Evolutionary conservation across 192 early-diverging fungal species (phyloP).

Genomic region (Spizellomyces punctatus): DNA sequence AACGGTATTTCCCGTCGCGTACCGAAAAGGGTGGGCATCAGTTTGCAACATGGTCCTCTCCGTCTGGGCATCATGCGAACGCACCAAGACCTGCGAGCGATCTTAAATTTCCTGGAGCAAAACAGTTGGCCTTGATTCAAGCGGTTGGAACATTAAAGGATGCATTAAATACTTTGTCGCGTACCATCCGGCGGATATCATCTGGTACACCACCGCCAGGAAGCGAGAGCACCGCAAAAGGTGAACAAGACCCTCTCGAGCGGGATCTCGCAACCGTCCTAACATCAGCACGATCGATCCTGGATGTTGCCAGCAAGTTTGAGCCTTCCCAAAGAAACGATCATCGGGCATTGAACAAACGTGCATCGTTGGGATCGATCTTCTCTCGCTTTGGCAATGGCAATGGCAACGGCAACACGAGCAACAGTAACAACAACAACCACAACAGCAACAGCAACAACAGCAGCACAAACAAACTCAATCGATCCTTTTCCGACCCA

Average conservation of each 20-base stretch:
- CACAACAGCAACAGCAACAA: background rate
- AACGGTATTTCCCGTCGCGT: background rate
- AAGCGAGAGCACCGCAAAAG: background rate
- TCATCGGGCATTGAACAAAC: slow-evolving; percentile 9
- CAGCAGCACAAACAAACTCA: background rate
- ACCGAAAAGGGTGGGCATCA: background rate
- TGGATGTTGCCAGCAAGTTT: slow-evolving; percentile 20
- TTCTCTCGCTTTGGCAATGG: background rate
- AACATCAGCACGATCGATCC: background rate
- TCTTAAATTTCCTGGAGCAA: slow-evolving; percentile 19
- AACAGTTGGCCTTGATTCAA: slow-evolving; percentile 30
- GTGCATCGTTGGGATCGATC: slow-evolving; percentile 18
- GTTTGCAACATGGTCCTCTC: background rate
- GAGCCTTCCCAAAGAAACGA: background rate
- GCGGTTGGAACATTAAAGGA: slow-evolving; percentile 25
- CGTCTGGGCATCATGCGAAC: background rate
- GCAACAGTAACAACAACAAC: background rate
- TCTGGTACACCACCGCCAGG: background rate
- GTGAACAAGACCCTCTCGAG: slow-evolving; percentile 4
- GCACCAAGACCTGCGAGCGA: background rate
- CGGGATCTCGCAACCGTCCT: slow-evolving; percentile 14
- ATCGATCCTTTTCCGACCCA: slow-evolving; percentile 16
- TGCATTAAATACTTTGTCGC: slow-evolving; percentile 12
- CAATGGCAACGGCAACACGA: background rate
- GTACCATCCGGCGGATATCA: slow-evolving; percentile 12